These are phyloP conservation scores for Linnemannia schmuckeri DNA, from an alignment of 192 early-diverging fungal species.

Conservation along the genomic window DNA sequence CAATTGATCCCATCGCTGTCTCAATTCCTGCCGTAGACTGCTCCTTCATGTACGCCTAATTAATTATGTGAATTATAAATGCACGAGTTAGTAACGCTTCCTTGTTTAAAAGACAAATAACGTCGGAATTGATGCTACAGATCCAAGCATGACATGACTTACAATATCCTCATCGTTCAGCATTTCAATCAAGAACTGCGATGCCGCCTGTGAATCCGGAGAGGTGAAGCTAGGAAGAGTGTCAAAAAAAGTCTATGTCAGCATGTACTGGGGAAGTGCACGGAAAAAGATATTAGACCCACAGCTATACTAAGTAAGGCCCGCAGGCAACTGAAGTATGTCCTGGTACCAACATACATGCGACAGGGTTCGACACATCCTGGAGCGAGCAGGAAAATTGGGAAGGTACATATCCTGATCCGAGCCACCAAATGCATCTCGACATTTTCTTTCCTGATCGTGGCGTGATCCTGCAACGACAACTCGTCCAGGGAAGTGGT, in stretches of 20 bases:
- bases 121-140: background rate
- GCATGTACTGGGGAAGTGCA: background rate
- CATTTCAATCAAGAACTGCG: constrained; percentile 18
- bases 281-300: background rate
- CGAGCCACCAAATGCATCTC: constrained; percentile 46
- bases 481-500: background rate
- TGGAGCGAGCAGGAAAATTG: constrained; percentile 20
- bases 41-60: constrained; percentile 28
- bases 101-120: background rate
- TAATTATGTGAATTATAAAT: too few relatives aligned
- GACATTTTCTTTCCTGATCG: constrained; percentile 20
- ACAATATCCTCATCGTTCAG: constrained; percentile 36
- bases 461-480: background rate
- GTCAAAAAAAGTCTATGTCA: background rate
- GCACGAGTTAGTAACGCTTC: too few relatives aligned
- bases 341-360: constrained; percentile 8
- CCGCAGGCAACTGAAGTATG: background rate
- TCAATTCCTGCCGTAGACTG: background rate
- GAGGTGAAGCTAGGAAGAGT: constrained; percentile 15
- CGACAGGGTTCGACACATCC: constrained; percentile 35
- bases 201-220: constrained; percentile 15
- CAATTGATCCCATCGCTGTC: constrained; percentile 23
- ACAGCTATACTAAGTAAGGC: too few relatives aligned
- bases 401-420: constrained; percentile 31
- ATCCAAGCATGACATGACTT: background rate